Evolutionary conservation across 108 stramenopile species (phyloP), one percentile per base, ranked within the genome.

Genomic region (Skeletonema grethae): DNA sequence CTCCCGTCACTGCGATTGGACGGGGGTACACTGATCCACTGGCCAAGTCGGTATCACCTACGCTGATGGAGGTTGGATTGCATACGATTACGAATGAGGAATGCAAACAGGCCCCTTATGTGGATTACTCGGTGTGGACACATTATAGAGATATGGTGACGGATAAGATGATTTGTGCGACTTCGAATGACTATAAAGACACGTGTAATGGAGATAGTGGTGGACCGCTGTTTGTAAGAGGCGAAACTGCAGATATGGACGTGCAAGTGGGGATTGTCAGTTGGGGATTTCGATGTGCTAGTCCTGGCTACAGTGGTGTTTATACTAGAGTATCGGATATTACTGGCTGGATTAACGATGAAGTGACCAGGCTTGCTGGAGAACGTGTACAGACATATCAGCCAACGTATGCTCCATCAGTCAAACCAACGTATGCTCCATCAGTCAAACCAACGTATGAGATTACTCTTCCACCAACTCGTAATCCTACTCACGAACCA

Each of bases 191-290:
- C 1, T 22, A 20, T 22, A 53, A 53, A 7, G 50, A 53, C 22
- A 53, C 50, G 1, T 53, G 50, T 8, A 53, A 53, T 22, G 50
- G 50, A 7, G 50, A 53, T 22, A 53, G 50, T 24, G 50, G 22
- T 9, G 50, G 50, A 1, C 50, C 50, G 9, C 20, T 53, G 8
- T 53, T 53, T 8, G 20, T 53, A 24, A 7, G n/a, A 53, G 50
- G 50, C 9, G 50, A 15, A 7, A 6, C 3, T 53, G 18, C 50
- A 5, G 25, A 53, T 29, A 35, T 39, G 35, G 66, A 18, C 35
- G 50, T 67, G 4, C 66, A 67, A 35, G 66, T 67, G 8, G 66
- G 66, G 1, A 67, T 67, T 56, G 66, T 67, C 0, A 67, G 66
- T 25, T 67, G 66, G 66, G 66, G 66, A 13, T 30, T 18, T 16